Percentiles rank a stretch among this genome's conserved stretches.
Evolutionary conservation across 2,329 filamentous ascomycete genomes (phyloP).

Genomic region (Aureobasidium pullulans): DNA sequence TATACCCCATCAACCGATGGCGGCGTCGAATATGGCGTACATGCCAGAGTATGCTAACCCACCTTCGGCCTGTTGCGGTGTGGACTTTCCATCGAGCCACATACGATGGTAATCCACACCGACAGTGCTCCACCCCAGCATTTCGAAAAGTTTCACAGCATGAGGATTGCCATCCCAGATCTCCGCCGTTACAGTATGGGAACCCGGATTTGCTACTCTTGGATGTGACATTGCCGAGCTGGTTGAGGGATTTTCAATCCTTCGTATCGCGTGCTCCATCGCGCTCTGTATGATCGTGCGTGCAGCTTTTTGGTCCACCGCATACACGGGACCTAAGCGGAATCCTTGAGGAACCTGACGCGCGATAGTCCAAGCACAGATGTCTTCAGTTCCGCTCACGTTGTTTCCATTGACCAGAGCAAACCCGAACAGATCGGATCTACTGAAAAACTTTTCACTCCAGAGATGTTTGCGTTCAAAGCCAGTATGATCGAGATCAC

Average conservation of each 20-base stretch:
- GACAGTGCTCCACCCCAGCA: conserved; percentile 25
- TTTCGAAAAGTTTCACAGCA: conserved; percentile 26
- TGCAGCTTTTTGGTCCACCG: conserved; percentile 22
- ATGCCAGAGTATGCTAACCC: conserved; percentile 25
- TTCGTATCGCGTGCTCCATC: conserved; percentile 22
- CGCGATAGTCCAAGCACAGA: conserved; percentile 26
- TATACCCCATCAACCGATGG: conserved; percentile 16
- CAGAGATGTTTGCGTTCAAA: conserved; percentile 27
- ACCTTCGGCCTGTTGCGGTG: conserved; percentile 25
- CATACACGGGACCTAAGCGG: conserved; percentile 32
- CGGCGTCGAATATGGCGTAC: conserved; percentile 32
- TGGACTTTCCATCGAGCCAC: conserved; percentile 29
- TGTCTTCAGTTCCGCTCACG: conserved; percentile 14
- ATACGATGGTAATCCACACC: conserved; percentile 31
- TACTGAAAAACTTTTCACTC: conserved; percentile 24
- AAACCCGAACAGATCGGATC: conserved; percentile 25
- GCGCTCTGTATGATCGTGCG: conserved; percentile 21
- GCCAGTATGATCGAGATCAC: conserved; percentile 27
- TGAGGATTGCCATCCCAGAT: conserved; percentile 27
- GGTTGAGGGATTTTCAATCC: conserved; percentile 11
- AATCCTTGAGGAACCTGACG: conserved; percentile 27
- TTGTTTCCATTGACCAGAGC: conserved; percentile 17
- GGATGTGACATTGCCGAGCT: conserved; percentile 15
- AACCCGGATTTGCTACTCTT: conserved; percentile 14
- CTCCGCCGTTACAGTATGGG: conserved; percentile 25